Conservation (phyloP, 495 filamentous ascomycete genomes). For the Durotheca rogersii region DNA sequence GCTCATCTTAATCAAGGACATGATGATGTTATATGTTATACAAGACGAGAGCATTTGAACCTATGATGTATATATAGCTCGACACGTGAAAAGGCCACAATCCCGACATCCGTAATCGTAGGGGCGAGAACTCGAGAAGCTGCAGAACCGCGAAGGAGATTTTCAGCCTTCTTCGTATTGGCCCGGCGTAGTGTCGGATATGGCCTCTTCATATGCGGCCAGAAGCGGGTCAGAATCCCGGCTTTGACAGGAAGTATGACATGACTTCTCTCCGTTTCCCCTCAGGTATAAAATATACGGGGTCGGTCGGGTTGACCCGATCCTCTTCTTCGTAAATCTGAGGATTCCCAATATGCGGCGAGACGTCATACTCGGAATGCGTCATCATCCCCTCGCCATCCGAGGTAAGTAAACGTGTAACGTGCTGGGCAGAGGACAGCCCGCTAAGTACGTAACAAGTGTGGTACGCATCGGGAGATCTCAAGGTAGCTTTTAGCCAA, state of each 20-base stretch:
- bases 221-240: conserved; percentile 50
- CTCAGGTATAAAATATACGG: conserved; percentile 81
- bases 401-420: conserved; percentile 61
- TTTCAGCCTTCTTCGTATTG: conserved; percentile 29
- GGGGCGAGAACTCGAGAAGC: conserved; percentile 14
- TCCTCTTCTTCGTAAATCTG: conserved; percentile 55
- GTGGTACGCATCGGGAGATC: conserved; percentile 84
- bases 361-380: conserved; percentile 67
- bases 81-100: conserved; percentile 21
- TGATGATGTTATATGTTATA: conserved; percentile 19
- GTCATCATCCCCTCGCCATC: conserved; percentile 46
- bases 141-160: conserved; percentile 27
- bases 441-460: conserved; percentile 87
- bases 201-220: conserved; percentile 39
- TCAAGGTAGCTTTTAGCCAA: conserved; percentile 39
- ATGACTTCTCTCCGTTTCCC: conserved; percentile 62
- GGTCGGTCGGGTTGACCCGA: conserved; percentile 64
- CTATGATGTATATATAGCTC: conserved; percentile 24
- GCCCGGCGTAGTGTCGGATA: conserved; percentile 36
- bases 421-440: conserved; percentile 76
- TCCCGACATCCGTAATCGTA: conserved; percentile 14
- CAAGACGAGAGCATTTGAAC: conserved; percentile 11
- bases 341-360: conserved; percentile 48
- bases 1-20: conserved; percentile 13
- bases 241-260: conserved; percentile 61